Evolutionary conservation across 2,329 filamentous ascomycete genomes (phyloP).

Genomic region (Dendryphion nanum): DNA sequence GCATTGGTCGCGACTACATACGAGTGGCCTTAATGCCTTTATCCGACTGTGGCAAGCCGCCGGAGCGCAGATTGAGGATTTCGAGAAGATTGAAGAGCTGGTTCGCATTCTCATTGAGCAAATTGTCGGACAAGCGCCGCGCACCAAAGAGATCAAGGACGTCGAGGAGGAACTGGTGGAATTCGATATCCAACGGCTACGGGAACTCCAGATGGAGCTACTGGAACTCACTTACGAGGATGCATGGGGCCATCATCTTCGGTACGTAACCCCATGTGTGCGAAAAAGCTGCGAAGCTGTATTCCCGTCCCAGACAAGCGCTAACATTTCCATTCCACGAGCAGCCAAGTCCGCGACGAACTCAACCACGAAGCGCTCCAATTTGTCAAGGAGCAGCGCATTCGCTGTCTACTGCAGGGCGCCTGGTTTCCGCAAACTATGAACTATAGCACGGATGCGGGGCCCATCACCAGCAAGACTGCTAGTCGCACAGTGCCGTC

Average conservation of each 20-base stretch:
- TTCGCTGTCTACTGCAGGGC: slow-evolving; percentile 83
- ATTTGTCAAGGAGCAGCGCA: slow-evolving; percentile 95
- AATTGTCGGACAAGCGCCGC: slow-evolving; percentile 76
- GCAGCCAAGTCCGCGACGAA: slow-evolving; percentile 79
- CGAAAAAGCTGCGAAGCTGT: too few species aligned
- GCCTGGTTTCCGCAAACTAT: slow-evolving; percentile 73
- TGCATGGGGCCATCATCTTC: slow-evolving; percentile 87
- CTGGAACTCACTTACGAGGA: slow-evolving; percentile 90
- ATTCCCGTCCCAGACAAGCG: neutral
- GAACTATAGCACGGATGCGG: slow-evolving; percentile 51
- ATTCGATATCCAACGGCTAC: slow-evolving; percentile 74
- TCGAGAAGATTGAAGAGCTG: slow-evolving; percentile 89
- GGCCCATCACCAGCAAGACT: slow-evolving; percentile 42
- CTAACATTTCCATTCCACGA: slow-evolving; percentile 20
- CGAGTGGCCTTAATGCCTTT: slow-evolving; percentile 80
- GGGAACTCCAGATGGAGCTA: slow-evolving; percentile 90
- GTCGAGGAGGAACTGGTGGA: slow-evolving; percentile 86
- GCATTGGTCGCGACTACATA: slow-evolving; percentile 91
- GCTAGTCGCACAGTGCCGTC: slow-evolving; percentile 46
- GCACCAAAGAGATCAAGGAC: slow-evolving; percentile 80
- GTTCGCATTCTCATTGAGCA: slow-evolving; percentile 87
- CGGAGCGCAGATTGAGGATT: slow-evolving; percentile 79
- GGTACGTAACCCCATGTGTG: slow-evolving; percentile 43
- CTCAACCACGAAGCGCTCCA: slow-evolving; percentile 87
- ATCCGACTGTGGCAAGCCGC: slow-evolving; percentile 91